phyloP scores from a whole-genome alignment of 352 stramenopile species.

The Phytophthora sp. region DNA sequence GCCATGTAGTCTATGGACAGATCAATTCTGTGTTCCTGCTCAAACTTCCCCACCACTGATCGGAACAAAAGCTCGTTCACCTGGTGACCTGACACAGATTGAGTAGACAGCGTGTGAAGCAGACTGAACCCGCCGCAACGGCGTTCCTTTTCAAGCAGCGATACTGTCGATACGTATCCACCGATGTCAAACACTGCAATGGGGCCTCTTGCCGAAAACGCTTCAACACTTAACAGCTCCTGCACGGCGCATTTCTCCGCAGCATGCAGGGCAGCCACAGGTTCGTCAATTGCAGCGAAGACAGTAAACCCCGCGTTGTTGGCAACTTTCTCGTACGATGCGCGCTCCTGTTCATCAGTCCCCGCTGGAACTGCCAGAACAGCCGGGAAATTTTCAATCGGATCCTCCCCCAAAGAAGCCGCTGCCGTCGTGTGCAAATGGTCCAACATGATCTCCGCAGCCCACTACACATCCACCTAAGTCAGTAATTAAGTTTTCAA shows the following conservation, averaged over 20 bases:
- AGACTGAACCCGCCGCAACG: slow-evolving; percentile 39
- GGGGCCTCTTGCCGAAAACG: slow-evolving; percentile 23
- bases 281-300: slow-evolving; percentile 61
- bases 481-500: not conserved
- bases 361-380: slow-evolving; percentile 60
- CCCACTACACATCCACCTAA: slow-evolving; percentile 44
- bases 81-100: slow-evolving; percentile 44
- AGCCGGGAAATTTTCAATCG: slow-evolving; percentile 48
- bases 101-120: slow-evolving; percentile 44
- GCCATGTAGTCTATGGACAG: slow-evolving; percentile 75
- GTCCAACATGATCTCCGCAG: slow-evolving; percentile 65
- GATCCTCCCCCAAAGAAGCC: slow-evolving; percentile 50
- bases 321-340: slow-evolving; percentile 53
- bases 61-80: slow-evolving; percentile 63
- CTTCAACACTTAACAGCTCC: slow-evolving; percentile 35
- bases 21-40: slow-evolving; percentile 63
- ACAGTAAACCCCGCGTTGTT: slow-evolving; percentile 64
- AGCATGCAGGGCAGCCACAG: slow-evolving; percentile 66
- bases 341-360: slow-evolving; percentile 38
- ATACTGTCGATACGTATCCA: slow-evolving; percentile 60
- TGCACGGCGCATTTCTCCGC: slow-evolving; percentile 46
- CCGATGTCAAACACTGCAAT: slow-evolving; percentile 81
- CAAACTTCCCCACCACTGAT: slow-evolving; percentile 60
- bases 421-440: slow-evolving; percentile 52
- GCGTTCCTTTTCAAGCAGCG: slow-evolving; percentile 48